Conservation (phyloP, 495 filamentous ascomycete species). For the Cladorrhinum samala region DNA sequence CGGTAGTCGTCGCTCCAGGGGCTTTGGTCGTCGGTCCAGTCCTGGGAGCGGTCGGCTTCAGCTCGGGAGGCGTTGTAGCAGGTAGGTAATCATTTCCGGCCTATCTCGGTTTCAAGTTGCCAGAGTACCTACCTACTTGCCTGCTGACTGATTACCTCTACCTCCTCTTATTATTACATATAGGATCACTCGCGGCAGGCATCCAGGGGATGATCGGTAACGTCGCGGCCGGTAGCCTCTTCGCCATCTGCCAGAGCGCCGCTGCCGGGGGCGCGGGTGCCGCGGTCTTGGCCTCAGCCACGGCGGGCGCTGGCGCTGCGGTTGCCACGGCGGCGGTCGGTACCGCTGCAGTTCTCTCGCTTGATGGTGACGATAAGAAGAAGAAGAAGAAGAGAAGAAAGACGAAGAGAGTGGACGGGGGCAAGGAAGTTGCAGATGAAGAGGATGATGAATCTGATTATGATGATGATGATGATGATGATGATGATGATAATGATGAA, state of each 20-base stretch:
- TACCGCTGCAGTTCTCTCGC: too few relatives aligned
- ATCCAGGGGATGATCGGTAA: conserved; percentile 13
- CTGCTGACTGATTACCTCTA: too few relatives aligned
- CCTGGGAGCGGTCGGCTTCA: neutral
- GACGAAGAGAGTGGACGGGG: too few relatives aligned
- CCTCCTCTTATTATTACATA: neutral
- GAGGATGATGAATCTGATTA: too few relatives aligned
- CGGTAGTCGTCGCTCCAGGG: neutral
- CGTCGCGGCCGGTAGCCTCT: conserved; percentile 12
- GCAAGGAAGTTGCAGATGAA: too few relatives aligned
- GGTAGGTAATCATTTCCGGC: neutral
- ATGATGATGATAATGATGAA: too few relatives aligned
- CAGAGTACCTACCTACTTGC: too few relatives aligned
- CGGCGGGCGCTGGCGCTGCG: neutral
- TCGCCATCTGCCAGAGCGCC: conserved; percentile 16
- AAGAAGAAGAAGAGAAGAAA: too few relatives aligned
- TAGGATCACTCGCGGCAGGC: conserved; percentile 15
- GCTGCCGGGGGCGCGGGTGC: conserved; percentile 7
- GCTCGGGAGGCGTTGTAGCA: neutral
- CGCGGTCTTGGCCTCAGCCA: neutral
- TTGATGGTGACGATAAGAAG: too few relatives aligned
- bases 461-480: too few relatives aligned
- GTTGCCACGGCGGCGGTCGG: neutral
- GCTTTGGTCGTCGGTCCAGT: neutral
- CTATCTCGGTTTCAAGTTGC: too few relatives aligned